Base-by-base conservation (phyloP, 2,329 filamentous ascomycete genomes). In the Paraconiothyrium brasiliense region DNA sequence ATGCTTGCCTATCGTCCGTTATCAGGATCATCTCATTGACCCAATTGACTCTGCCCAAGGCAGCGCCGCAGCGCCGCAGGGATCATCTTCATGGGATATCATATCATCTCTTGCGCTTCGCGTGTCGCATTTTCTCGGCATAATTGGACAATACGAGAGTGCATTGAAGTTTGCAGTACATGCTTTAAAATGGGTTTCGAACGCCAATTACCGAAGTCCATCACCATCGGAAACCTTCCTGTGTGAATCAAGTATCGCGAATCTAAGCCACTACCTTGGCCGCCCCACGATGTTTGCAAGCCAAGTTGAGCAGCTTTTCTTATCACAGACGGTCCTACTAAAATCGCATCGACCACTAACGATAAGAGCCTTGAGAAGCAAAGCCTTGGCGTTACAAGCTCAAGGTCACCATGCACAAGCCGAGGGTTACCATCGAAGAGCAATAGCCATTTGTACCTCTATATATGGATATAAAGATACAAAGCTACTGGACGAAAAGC, bases 381-480 rank as follows among this genome's bases (percentile, higher is more conserved):
- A 57, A 43, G 54, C 16, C 1, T 9, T 55, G 6, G 41, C 54
- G 3, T 41, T 61, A 13, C 59, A 58, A 34, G 32, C 27, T 16
- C 54, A 61, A 58, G 59, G 48, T n/a, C 34, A 30, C 41, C 35
- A 58, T 43, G 14, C 1, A 3, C 32, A 58, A 47, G 59, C 59
- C 20, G 55, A 58, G 43, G 35, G 46, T 16, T 58, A 54, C 27
- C 55, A 61, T 43, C 32, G 20, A 22, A 30, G 37, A 27, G 55
- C 59, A 10, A 47, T 61, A n/a, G 30, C n/a, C 34, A 49, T 41
- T 2, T 51, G 35, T 22, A 35, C 24, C 22, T 49, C 50, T 22
- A 32, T 54, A 4, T 58, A 58, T n/a, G 54, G 41, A 5, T 5
- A 27, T 2, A 14, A 43, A 32, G 43, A 61, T 16, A n/a, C 27